Conservation (phyloP, 805 yeast genomes). For the Nakazawaea populi region DNA sequence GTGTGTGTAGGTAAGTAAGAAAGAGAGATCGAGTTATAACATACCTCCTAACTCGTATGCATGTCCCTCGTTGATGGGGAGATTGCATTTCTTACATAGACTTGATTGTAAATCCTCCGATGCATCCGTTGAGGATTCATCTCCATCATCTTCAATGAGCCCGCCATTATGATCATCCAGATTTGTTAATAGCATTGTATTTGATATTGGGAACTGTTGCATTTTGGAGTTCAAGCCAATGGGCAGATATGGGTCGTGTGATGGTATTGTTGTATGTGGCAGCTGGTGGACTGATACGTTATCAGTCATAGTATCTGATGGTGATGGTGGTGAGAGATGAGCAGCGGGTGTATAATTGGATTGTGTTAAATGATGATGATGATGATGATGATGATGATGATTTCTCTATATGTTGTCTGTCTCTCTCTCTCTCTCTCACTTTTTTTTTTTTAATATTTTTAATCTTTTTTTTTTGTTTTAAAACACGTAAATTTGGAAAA, state of each 20-base stretch:
- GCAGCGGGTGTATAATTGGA: too few relatives aligned
- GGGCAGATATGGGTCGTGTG: not conserved
- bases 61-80: conserved; percentile 77
- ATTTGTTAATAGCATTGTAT: not conserved
- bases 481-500: too few relatives aligned
- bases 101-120: conserved; percentile 9
- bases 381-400: too few relatives aligned
- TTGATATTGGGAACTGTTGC: not conserved
- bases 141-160: conserved; percentile 1
- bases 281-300: not conserved
- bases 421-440: too few relatives aligned
- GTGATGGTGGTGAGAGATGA: not conserved
- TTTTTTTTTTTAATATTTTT: too few relatives aligned
- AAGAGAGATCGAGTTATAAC: not conserved
- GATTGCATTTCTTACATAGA: conserved; percentile 31
- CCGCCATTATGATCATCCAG: not conserved
- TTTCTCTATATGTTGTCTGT: too few relatives aligned
- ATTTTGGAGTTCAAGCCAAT: not conserved
- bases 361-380: too few relatives aligned
- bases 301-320: not conserved
- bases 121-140: conserved; percentile 1
- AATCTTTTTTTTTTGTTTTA: too few relatives aligned
- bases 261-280: not conserved
- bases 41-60: conserved; percentile 87
- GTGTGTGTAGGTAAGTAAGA: not conserved